Evolutionary conservation across 1,284 basidiomycete species (phyloP).

Genomic region (Abortiporus biennis): DNA sequence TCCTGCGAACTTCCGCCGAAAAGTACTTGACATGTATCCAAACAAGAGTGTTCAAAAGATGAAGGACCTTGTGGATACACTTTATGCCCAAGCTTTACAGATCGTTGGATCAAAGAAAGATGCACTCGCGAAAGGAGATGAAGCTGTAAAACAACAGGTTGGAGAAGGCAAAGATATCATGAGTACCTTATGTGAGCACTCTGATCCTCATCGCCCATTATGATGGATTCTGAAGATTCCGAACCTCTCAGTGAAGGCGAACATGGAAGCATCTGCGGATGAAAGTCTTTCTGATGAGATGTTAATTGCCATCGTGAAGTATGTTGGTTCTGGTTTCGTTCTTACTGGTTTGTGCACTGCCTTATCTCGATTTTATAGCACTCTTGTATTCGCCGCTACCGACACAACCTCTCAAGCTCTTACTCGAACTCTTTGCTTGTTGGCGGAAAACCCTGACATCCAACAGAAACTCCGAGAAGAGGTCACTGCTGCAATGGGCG

Average conservation of each 20-base stretch:
- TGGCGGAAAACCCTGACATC: slow-evolving; percentile 13
- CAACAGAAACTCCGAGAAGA: slow-evolving; percentile 18
- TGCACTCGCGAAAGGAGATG: slow-evolving; percentile 16
- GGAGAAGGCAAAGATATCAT: slow-evolving; percentile 38
- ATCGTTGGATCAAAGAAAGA: slow-evolving; percentile 29
- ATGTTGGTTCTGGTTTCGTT: slow-evolving; percentile 1
- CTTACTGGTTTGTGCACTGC: neutral
- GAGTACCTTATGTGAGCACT: slow-evolving; percentile 32
- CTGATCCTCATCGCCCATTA: neutral
- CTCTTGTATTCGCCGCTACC: slow-evolving; percentile 14
- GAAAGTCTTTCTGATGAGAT: slow-evolving; percentile 16
- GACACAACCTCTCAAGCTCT: slow-evolving; percentile 17
- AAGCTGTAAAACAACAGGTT: slow-evolving; percentile 20
- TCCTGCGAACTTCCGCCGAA: neutral
- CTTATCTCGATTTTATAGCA: slow-evolving; percentile 1
- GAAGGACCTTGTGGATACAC: slow-evolving; percentile 25
- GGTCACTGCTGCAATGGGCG: slow-evolving; percentile 5
- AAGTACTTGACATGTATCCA: neutral
- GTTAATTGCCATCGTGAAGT: slow-evolving; percentile 20
- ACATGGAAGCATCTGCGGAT: slow-evolving; percentile 18
- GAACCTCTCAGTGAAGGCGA: slow-evolving; percentile 20
- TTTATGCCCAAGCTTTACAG: slow-evolving; percentile 27
- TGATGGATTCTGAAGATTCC: neutral
- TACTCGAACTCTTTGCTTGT: slow-evolving; percentile 11
- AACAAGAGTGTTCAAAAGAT: slow-evolving; percentile 14